These are phyloP conservation scores for Ramaria sp. DNA, from an alignment of 768 basidiomycete genomes.

Conservation along the genomic window DNA sequence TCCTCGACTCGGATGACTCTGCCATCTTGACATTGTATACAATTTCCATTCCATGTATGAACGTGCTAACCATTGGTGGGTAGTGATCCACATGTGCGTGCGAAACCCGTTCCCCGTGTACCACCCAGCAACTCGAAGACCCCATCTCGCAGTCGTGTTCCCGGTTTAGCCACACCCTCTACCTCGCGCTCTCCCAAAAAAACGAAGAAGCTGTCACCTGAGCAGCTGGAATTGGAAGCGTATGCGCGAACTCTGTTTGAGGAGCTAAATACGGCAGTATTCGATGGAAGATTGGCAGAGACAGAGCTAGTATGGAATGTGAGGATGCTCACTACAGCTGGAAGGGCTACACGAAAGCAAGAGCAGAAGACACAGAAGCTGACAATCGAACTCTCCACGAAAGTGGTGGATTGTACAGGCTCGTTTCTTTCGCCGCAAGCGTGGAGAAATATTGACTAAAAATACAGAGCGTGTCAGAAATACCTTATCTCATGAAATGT, in stretches of 20 bases:
- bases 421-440: slow-evolving; percentile 10
- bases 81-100: slow-evolving; percentile 39
- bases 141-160: background rate
- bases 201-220: slow-evolving; percentile 24
- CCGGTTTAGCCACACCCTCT: slow-evolving; percentile 10
- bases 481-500: slow-evolving; percentile 88
- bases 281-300: slow-evolving; percentile 39
- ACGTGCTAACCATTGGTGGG: slow-evolving; percentile 12
- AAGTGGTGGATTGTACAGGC: slow-evolving; percentile 74
- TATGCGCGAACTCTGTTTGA: slow-evolving; percentile 53
- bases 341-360: slow-evolving; percentile 34
- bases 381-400: slow-evolving; percentile 71
- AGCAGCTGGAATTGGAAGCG: slow-evolving; percentile 31
- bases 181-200: slow-evolving; percentile 26
- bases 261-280: slow-evolving; percentile 48
- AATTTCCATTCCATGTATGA: background rate
- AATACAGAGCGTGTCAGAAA: slow-evolving; percentile 62
- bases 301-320: slow-evolving; percentile 60
- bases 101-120: slow-evolving; percentile 29
- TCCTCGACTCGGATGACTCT: slow-evolving; percentile 21
- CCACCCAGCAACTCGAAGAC: background rate
- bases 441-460: background rate
- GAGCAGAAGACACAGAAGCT: slow-evolving; percentile 31
- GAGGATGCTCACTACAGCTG: slow-evolving; percentile 55
- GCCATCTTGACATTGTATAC: slow-evolving; percentile 29